A percentile compares a stretch with the other conserved stretches of the same genome.
phyloP scores from a whole-genome alignment of 352 stramenopile genomes.

The Pythium aristosporum region DNA sequence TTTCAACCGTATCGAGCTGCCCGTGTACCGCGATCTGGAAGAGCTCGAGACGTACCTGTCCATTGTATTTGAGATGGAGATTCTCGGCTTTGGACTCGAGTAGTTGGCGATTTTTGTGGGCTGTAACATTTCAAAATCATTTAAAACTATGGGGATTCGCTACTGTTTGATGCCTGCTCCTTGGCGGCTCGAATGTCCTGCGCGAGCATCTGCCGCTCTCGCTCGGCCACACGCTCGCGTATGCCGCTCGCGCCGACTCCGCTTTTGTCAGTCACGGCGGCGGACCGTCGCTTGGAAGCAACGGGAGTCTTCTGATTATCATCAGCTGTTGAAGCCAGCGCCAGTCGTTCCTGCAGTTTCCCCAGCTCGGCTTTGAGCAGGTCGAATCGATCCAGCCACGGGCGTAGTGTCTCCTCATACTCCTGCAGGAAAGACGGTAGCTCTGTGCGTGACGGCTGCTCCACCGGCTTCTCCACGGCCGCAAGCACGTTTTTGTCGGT shows the following conservation, averaged over 20 bases:
- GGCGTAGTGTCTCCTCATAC: slow-evolving; percentile 15
- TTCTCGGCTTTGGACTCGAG: slow-evolving; percentile 75
- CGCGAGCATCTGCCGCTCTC: slow-evolving; percentile 47
- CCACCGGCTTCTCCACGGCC: background rate
- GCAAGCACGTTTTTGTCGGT: background rate
- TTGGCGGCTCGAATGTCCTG: slow-evolving; percentile 48
- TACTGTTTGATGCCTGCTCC: slow-evolving; percentile 24
- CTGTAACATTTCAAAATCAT: background rate
- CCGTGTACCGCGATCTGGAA: slow-evolving; percentile 72
- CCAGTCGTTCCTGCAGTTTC: slow-evolving; percentile 1
- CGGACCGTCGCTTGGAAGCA: background rate
- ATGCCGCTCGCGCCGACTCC: slow-evolving; percentile 38
- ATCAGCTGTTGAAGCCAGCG: background rate
- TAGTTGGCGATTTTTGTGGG: slow-evolving; percentile 25
- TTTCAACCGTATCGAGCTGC: slow-evolving; percentile 88
- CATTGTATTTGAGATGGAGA: slow-evolving; percentile 87
- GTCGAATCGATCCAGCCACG: slow-evolving; percentile 18
- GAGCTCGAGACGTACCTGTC: slow-evolving; percentile 86
- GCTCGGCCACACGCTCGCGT: slow-evolving; percentile 45
- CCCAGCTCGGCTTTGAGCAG: background rate
- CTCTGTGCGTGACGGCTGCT: background rate
- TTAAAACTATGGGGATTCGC: slow-evolving; percentile 6
- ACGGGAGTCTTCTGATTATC: background rate
- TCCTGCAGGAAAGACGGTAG: slow-evolving; percentile 13
- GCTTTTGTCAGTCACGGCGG: background rate